Conservation (phyloP, 1,284 basidiomycete genomes). For the Irpex sp. region DNA sequence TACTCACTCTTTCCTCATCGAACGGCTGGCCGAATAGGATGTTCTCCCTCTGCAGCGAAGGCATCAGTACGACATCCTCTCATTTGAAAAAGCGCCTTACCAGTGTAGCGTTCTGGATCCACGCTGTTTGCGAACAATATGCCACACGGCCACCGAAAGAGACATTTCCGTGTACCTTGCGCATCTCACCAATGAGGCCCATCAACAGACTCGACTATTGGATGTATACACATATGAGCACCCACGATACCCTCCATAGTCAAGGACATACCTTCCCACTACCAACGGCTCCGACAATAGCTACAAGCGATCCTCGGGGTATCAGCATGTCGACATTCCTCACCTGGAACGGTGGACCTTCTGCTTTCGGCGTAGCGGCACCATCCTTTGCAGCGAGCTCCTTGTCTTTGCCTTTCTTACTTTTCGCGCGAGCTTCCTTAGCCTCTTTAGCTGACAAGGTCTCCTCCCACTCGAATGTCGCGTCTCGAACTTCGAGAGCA, state of each 20-base stretch:
- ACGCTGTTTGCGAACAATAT: constrained; percentile 83
- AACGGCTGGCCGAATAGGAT: constrained; percentile 65
- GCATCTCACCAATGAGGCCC: constrained; percentile 75
- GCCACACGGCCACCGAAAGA: constrained; percentile 66
- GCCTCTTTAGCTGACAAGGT: constrained; percentile 20
- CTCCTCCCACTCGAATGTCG: constrained; percentile 63
- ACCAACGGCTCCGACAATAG: constrained; percentile 63
- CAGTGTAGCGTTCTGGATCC: constrained; percentile 83
- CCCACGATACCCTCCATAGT: background rate
- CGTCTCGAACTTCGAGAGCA: constrained; percentile 48
- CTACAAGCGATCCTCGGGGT: constrained; percentile 54
- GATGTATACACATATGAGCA: background rate
- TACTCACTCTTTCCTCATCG: constrained; percentile 43
- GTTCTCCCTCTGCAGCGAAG: constrained; percentile 44
- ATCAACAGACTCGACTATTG: constrained; percentile 62
- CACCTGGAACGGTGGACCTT: constrained; percentile 41
- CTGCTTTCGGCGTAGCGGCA: constrained; percentile 9
- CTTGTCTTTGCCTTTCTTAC: constrained; percentile 15
- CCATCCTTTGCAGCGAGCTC: background rate
- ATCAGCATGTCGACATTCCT: constrained; percentile 48
- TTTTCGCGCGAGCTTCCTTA: constrained; percentile 16
- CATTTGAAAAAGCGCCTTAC: constrained; percentile 32
- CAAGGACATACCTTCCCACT: constrained; percentile 36
- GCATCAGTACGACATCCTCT: background rate
- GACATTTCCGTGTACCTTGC: constrained; percentile 45